Evolutionary conservation across 1,139 yeast genomes (phyloP).

Genomic region (Suhomyces yuchorum): DNA sequence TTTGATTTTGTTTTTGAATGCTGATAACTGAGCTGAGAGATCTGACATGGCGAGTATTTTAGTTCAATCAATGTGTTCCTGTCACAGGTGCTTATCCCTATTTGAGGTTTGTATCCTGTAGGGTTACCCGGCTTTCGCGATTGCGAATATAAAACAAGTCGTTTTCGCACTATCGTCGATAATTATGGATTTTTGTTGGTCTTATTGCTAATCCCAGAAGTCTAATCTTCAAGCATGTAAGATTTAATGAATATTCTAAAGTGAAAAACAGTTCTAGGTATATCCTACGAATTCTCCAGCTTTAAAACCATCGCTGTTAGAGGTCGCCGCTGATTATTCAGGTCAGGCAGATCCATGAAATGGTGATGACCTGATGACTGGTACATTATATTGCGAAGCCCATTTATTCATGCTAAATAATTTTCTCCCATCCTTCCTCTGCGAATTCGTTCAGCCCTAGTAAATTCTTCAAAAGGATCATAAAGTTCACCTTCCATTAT

Average conservation of each 20-base stretch:
- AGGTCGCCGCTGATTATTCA: constrained; percentile 27
- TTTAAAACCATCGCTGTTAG: constrained; percentile 46
- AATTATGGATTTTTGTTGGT: constrained; percentile 10
- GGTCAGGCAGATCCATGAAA: constrained; percentile 37
- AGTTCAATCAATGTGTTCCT: background rate
- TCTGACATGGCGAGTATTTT: constrained; percentile 36
- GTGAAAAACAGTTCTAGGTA: constrained; percentile 12
- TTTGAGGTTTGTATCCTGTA: background rate
- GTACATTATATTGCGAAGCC: constrained; percentile 21
- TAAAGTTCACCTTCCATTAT: constrained; percentile 37
- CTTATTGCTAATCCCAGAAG: constrained; percentile 14
- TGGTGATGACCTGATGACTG: constrained; percentile 49
- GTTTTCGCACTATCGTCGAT: background rate
- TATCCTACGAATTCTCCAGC: constrained; percentile 30
- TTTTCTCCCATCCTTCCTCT: constrained; percentile 52
- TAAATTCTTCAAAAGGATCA: constrained; percentile 32
- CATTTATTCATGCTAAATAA: constrained; percentile 25
- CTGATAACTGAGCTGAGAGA: constrained; percentile 50
- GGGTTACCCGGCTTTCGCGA: constrained; percentile 20
- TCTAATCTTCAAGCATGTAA: constrained; percentile 19
- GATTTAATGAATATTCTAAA: constrained; percentile 29
- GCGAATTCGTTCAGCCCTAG: constrained; percentile 38
- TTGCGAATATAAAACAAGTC: background rate
- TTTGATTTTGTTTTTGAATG: constrained; percentile 50
- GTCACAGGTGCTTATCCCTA: no score